phyloP scores from a whole-genome alignment of 495 filamentous ascomycete species.

The Lindgomyces ingoldianus region DNA sequence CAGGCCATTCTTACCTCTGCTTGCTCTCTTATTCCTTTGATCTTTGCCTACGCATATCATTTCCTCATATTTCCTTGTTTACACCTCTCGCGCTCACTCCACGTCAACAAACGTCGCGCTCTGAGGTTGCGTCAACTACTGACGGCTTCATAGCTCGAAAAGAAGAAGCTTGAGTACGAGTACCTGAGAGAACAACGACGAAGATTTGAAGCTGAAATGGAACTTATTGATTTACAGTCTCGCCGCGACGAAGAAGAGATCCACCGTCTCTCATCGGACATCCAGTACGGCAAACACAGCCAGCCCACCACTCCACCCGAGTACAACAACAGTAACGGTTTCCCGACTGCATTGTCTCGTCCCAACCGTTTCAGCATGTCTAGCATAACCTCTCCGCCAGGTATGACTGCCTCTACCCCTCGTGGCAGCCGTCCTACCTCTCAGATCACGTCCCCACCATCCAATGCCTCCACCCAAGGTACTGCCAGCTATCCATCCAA shows the following conservation, averaged over 20 bases:
- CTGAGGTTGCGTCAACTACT: slow-evolving; percentile 11
- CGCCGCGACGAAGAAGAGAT: slow-evolving; percentile 79
- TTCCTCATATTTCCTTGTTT: not conserved
- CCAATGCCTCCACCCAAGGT: slow-evolving; percentile 43
- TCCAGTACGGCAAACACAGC: slow-evolving; percentile 75
- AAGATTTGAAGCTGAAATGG: slow-evolving; percentile 84
- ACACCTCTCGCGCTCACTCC: slow-evolving; percentile 1
- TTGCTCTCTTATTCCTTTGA: not conserved
- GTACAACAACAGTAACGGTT: slow-evolving; percentile 71
- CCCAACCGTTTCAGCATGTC: slow-evolving; percentile 82
- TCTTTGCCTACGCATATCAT: slow-evolving; percentile 1
- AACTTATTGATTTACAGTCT: slow-evolving; percentile 78
- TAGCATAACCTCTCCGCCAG: slow-evolving; percentile 64
- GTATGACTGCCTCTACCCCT: slow-evolving; percentile 53
- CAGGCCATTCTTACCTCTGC: not conserved
- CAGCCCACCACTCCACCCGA: slow-evolving; percentile 98
- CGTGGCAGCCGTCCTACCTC: slow-evolving; percentile 73
- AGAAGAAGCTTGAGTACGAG: slow-evolving; percentile 87
- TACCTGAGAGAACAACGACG: slow-evolving; percentile 79
- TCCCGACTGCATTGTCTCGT: slow-evolving; percentile 71
- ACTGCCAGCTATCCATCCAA: slow-evolving; percentile 63
- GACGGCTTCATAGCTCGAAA: slow-evolving; percentile 70
- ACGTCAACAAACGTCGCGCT: slow-evolving; percentile 6
- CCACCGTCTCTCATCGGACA: slow-evolving; percentile 73
- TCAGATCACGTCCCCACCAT: slow-evolving; percentile 63